Conservation (phyloP, 2,329 filamentous ascomycete genomes). For the Aspergillus candidus region DNA sequence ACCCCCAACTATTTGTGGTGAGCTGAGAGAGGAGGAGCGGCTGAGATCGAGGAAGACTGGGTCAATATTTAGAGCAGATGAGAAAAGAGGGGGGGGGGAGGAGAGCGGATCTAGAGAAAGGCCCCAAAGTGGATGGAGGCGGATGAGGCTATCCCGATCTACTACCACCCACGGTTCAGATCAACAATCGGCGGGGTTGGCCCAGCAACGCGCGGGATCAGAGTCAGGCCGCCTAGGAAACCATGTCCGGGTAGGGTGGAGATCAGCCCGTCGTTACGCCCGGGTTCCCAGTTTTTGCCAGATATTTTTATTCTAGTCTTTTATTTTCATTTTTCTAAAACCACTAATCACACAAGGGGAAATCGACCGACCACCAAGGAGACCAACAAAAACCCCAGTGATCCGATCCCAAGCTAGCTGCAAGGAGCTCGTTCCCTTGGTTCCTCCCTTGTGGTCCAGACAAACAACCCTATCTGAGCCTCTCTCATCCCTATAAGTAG, state of each 20-base stretch:
- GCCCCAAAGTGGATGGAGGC: conserved; percentile 14
- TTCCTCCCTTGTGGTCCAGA: conserved; percentile 9
- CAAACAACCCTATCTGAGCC: conserved; percentile 6
- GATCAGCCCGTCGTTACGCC: conserved; percentile 13
- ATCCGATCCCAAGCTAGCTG: conserved; percentile 14
- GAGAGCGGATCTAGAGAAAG: conserved; percentile 25
- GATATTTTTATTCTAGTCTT: too few species aligned
- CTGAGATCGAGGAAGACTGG: conserved; percentile 21
- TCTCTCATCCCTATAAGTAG: too few species aligned
- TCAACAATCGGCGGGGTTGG: conserved; percentile 36
- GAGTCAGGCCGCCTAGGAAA: conserved; percentile 27
- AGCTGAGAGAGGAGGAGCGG: conserved; percentile 10
- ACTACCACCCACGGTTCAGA: conserved; percentile 28
- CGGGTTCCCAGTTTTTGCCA: conserved; percentile 7
- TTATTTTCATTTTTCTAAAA: too few species aligned
- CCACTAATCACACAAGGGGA: too few species aligned
- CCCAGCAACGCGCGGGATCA: conserved; percentile 27
- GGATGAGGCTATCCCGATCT: conserved; percentile 27
- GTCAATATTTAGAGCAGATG: conserved; percentile 20
- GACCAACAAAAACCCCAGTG: conserved; percentile 4
- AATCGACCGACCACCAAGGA: not conserved
- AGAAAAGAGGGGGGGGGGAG: not conserved
- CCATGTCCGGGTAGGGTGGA: conserved; percentile 18
- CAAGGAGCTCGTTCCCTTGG: conserved; percentile 14
- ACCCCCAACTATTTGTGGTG: not conserved